Base-by-base conservation (phyloP, 495 filamentous ascomycete genomes). In the Xylaria nigripes region DNA sequence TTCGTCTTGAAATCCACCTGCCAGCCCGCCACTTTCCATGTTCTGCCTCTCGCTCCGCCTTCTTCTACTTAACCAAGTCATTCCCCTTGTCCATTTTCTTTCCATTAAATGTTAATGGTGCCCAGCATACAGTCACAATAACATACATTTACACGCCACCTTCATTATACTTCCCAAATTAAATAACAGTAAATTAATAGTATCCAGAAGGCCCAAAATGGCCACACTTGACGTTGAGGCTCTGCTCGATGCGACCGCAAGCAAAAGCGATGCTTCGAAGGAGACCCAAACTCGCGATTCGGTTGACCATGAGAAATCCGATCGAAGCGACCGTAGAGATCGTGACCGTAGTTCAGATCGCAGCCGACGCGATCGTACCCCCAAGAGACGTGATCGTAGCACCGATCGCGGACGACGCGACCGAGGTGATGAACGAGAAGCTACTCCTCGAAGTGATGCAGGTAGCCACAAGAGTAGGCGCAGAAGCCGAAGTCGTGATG, bases 201-300 rank as follows among this genome's bases (percentile, higher is more conserved):
- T 6, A 48, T 29, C 41, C 42, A 4, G 44, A n/a, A 25, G 47
- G 25, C 58, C 52, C 56, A 73, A 62, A 45, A 96, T 96, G 90
- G 92, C 90, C 68, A 86, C 85, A 72, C 78, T 94, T 66, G 89
- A 95, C 69, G 89, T 95, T 62, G 90, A 96, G 80, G 90, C 90
- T 62, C 84, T 96, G 56, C 81, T 96, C 63, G 91, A 95, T 73
- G 89, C 87, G 30, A 90, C 90, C 60, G 90, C 90, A 38, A 84
- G 52, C 52, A 64, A 57, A 19, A 67, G 62, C 79, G 59, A 73
- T 72, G 73, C 77, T 44, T 60, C 64, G 48, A 81, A 82, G 59
- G 72, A 81, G 40, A 67, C 30, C 48, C 68, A 66, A 38, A 21
- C 61, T 34, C 60, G 54, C 36, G 61, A 64, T 36, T 50, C 57